Percentiles rank a stretch among this genome's conserved stretches.
Evolutionary conservation across 352 stramenopile species (phyloP).

Genomic region (Globisporangium sylvaticum): DNA sequence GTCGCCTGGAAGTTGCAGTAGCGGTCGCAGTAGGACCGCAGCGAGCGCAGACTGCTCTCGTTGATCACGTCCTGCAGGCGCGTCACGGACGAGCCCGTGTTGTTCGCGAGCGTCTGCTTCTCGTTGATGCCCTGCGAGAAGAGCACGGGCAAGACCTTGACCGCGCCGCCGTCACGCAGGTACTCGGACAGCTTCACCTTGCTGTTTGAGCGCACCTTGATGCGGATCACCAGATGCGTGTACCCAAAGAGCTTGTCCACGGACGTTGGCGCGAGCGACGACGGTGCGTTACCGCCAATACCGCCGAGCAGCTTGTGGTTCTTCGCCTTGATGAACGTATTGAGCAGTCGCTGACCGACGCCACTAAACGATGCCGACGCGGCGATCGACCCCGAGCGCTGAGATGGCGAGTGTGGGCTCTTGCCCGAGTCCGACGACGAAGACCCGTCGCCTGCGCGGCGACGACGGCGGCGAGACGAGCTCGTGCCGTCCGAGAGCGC

Average conservation of each 20-base stretch:
- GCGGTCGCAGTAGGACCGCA: slow-evolving; percentile 68
- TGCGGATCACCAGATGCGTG: slow-evolving; percentile 73
- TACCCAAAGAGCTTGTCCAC: slow-evolving; percentile 58
- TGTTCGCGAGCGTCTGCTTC: slow-evolving; percentile 90
- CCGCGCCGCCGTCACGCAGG: slow-evolving; percentile 49
- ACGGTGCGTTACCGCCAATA: slow-evolving; percentile 21
- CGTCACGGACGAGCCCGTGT: slow-evolving; percentile 75
- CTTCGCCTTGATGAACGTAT: slow-evolving; percentile 64
- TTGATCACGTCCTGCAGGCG: slow-evolving; percentile 82
- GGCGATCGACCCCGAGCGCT: slow-evolving; percentile 10
- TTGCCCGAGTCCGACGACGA: slow-evolving; percentile 19
- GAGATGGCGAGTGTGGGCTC: slow-evolving; percentile 1
- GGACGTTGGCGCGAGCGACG: slow-evolving; percentile 39
- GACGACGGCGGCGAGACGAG: slow-evolving; percentile 19
- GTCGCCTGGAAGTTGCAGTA: slow-evolving; percentile 70
- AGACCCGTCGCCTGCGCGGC: slow-evolving; percentile 12
- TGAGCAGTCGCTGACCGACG: slow-evolving; percentile 62
- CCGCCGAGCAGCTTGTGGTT: slow-evolving; percentile 56
- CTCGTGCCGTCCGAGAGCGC: slow-evolving; percentile 45
- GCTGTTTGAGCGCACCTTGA: slow-evolving; percentile 65
- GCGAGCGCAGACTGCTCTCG: slow-evolving; percentile 58
- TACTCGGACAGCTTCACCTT: slow-evolving; percentile 67
- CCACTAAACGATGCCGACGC: slow-evolving; percentile 60
- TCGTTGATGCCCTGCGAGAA: slow-evolving; percentile 92
- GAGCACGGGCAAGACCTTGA: slow-evolving; percentile 71